Conservation (phyloP, 2,329 filamentous ascomycete species). For the Xylaria sp. region DNA sequence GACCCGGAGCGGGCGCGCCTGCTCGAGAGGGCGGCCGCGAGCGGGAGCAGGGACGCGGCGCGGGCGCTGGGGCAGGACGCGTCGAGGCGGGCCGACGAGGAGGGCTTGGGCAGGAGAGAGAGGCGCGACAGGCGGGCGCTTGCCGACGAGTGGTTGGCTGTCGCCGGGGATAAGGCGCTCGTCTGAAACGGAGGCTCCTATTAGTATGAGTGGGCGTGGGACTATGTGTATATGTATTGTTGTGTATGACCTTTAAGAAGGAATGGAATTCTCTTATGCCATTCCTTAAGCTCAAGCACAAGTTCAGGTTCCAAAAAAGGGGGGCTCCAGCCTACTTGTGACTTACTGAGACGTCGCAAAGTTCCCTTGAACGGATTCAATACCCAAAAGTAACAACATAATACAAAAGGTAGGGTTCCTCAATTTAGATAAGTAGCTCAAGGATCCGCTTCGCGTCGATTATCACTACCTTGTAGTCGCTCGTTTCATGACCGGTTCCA, state of each 20-base stretch:
- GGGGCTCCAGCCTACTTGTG: no score
- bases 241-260: no score
- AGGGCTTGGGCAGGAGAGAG: constrained; percentile 20
- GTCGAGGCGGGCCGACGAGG: constrained; percentile 13
- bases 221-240: background rate
- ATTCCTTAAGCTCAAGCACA: no score
- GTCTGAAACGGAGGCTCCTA: background rate
- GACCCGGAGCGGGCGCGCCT: constrained; percentile 29
- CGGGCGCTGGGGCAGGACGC: constrained; percentile 30
- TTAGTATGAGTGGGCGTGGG: background rate
- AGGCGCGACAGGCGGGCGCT: constrained; percentile 23
- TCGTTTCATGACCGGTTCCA: background rate
- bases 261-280: no score
- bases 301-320: no score
- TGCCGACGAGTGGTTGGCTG: constrained; percentile 34
- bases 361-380: no score
- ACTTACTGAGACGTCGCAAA: no score
- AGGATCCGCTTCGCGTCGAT: no score
- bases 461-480: no score
- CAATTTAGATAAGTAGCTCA: no score
- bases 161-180: constrained; percentile 22
- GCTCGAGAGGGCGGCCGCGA: constrained; percentile 39
- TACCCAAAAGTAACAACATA: no score
- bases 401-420: no score
- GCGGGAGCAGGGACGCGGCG: constrained; percentile 32